Evolutionary conservation across 2,329 filamentous ascomycete genomes (phyloP).

Genomic region (Talaromyces sp.): DNA sequence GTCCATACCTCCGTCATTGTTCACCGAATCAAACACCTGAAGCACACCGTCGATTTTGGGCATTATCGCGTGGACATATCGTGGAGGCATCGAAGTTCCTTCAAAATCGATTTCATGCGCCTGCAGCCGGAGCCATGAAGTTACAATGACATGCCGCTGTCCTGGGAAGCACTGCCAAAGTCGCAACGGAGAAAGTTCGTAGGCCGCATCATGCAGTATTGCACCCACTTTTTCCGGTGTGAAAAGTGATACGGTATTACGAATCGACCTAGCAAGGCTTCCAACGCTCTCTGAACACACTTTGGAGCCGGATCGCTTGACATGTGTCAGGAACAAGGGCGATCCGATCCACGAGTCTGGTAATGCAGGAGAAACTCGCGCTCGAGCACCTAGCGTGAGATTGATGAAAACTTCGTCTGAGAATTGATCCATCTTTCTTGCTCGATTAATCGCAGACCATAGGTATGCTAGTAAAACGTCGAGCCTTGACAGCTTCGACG

Average conservation of each 20-base stretch:
- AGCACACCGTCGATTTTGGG: constrained; percentile 42
- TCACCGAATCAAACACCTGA: constrained; percentile 38
- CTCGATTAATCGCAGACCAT: constrained; percentile 45
- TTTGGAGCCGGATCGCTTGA: constrained; percentile 23
- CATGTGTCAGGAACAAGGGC: constrained; percentile 41
- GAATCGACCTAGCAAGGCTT: constrained; percentile 28
- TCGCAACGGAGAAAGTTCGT: constrained; percentile 47
- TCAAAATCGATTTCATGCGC: constrained; percentile 42
- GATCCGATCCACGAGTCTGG: constrained; percentile 45
- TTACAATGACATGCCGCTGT: constrained; percentile 41
- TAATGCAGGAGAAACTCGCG: constrained; percentile 39
- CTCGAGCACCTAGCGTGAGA: constrained; percentile 42
- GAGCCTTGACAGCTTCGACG: constrained; percentile 37
- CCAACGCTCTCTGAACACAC: neutral
- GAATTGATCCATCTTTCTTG: constrained; percentile 29
- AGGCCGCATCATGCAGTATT: constrained; percentile 43
- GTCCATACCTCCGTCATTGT: constrained; percentile 19
- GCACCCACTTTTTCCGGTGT: constrained; percentile 38
- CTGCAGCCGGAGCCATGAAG: constrained; percentile 38
- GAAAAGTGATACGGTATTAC: constrained; percentile 36
- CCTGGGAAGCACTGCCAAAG: constrained; percentile 50
- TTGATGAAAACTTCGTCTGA: constrained; percentile 38
- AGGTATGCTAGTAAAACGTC: constrained; percentile 49
- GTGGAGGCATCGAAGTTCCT: constrained; percentile 20
- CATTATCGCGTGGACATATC: constrained; percentile 45